Conservation (phyloP, 192 early-diverging fungal genomes). For the Pilaira anomala region DNA sequence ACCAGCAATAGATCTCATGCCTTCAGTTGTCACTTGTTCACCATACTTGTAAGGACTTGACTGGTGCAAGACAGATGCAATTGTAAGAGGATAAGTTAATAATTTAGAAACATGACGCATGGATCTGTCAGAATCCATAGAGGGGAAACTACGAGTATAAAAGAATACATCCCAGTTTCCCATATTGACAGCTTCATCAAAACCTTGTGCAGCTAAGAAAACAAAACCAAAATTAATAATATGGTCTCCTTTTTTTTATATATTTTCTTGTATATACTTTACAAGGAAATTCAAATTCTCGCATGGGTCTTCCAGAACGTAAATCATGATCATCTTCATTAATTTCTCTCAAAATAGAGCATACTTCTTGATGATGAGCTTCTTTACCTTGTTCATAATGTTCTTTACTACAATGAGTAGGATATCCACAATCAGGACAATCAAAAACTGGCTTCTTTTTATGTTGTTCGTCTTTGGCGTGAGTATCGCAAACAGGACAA, state of each 20-base stretch:
- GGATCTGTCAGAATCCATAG: constrained; percentile 63
- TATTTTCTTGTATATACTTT: constrained; percentile 24
- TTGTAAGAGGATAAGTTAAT: constrained; percentile 76
- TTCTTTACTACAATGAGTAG: constrained; percentile 70
- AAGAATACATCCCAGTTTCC: constrained; percentile 74
- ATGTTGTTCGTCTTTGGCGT: constrained; percentile 33
- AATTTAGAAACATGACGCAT: constrained; percentile 80
- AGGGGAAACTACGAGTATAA: constrained; percentile 76
- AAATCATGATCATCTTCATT: constrained; percentile 82
- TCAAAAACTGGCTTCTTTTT: constrained; percentile 57
- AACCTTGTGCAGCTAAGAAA: constrained; percentile 56
- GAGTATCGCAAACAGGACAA: constrained; percentile 65
- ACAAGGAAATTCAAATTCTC: constrained; percentile 78
- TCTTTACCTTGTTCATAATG: constrained; percentile 61
- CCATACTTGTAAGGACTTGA: constrained; percentile 65
- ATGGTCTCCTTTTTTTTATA: too few species aligned
- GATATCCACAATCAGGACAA: constrained; percentile 77
- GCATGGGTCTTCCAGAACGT: constrained; percentile 67
- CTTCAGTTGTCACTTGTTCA: constrained; percentile 66
- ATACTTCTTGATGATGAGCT: constrained; percentile 56
- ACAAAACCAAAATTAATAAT: background rate
- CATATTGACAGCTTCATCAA: constrained; percentile 74
- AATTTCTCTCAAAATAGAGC: constrained; percentile 59
- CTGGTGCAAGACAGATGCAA: constrained; percentile 68
- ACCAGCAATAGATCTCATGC: constrained; percentile 70